Base-by-base conservation (phyloP, 192 early-diverging fungal genomes). In the Geranomyces variabilis region DNA sequence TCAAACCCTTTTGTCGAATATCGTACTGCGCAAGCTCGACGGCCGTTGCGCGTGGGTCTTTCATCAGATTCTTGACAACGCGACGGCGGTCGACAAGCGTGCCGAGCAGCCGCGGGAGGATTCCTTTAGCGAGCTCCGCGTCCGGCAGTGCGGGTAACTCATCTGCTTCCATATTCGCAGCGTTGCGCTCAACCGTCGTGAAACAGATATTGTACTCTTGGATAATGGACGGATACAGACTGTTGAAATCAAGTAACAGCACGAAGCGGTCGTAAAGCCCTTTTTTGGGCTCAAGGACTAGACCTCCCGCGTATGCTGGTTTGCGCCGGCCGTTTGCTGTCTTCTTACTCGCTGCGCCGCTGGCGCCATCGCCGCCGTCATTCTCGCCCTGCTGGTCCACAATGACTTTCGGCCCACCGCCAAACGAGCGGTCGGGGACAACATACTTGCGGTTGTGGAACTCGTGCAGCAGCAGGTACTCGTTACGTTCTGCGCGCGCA, bases 191-290 rank as follows among this genome's bases (percentile, higher is more conserved):
- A 13, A 98, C 94, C 0, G 98, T 99, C 14, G 98, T 99, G 70
- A 99, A 99, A 79, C 96, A 98, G 63, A 99, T 94, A 75, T 99
- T 99, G 86, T 92, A 99, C 79, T 99, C 98, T 73, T 98, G 98
- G 74, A 99, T 98, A 61, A 99, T 99, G 26, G 96, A 96, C 58
- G 98, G 96, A 69, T 99, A 98, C 90, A 99, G 87, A 83, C 91
- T 93, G 88, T 98, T 98, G 79, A 99, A 99, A 86, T 99, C 98
- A 58, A 99, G 81, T 44, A 98, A 80, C 21, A 99, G 76, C 4
- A 99, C 93, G 75, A 83, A 99, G 43, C 92, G 91, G 76, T 98
- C 96, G 77, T 99, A 97, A 69, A 98, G 91, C 3, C 98, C 96
- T 65, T 91, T 94, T 75, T 97, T 96, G 41, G 98, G 98, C 64